These are phyloP conservation scores for Penicillium paxilli DNA, from an alignment of 495 filamentous ascomycete species.

Conservation along the genomic window DNA sequence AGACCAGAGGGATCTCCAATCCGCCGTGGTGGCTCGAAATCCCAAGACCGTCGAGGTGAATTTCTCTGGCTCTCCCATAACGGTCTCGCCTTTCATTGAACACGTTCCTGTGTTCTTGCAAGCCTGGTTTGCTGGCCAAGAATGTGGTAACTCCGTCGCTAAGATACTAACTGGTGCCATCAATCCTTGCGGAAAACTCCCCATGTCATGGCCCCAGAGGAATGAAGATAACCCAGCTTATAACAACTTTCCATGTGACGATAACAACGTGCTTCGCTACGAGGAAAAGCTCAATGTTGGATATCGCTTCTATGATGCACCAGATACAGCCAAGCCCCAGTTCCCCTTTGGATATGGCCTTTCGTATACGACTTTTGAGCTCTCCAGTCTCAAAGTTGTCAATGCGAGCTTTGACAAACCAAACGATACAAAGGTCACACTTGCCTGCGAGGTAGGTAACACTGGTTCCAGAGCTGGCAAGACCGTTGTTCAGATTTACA, in stretches of 20 bases:
- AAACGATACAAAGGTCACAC: constrained; percentile 51
- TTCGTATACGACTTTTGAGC: constrained; percentile 52
- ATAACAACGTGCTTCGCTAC: constrained; percentile 69
- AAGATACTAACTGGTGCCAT: constrained; percentile 78
- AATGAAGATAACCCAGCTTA: constrained; percentile 69
- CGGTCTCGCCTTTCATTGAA: constrained; percentile 68
- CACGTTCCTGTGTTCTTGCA: constrained; percentile 79
- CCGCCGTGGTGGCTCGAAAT: no score
- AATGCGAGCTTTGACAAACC: neutral
- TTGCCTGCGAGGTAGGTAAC: constrained; percentile 67
- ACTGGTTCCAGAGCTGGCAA: constrained; percentile 63
- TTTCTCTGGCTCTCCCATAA: constrained; percentile 70
- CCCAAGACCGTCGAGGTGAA: constrained; percentile 35
- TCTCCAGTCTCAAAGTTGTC: constrained; percentile 26
- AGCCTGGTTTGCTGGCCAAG: constrained; percentile 80
- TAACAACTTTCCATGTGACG: constrained; percentile 54
- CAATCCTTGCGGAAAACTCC: constrained; percentile 73
- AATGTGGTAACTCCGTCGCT: constrained; percentile 75
- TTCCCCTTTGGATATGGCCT: neutral
- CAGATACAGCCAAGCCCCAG: no score
- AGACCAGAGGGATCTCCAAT: no score
- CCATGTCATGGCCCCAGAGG: constrained; percentile 74
- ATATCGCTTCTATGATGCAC: constrained; percentile 56
- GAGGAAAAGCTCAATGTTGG: constrained; percentile 80
- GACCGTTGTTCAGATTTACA: constrained; percentile 74